These are phyloP conservation scores for Leccinum fibrillosum DNA, from an alignment of 768 basidiomycete genomes.

Conservation along the genomic window DNA sequence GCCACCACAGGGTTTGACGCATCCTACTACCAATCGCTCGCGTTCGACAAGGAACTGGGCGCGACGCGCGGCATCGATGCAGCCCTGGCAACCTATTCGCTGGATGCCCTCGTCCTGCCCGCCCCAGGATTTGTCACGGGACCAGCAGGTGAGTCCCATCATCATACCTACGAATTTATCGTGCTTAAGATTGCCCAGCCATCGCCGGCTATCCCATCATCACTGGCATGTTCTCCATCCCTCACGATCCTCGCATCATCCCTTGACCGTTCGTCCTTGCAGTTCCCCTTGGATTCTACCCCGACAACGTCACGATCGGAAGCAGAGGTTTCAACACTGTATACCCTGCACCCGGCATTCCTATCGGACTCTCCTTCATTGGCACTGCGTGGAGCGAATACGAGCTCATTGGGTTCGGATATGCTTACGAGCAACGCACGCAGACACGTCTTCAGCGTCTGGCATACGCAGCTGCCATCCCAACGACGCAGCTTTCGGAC, in stretches of 20 bases:
- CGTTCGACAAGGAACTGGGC: slow-evolving; percentile 45
- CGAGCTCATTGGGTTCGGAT: slow-evolving; percentile 38
- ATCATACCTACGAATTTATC: background rate
- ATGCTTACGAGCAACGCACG: slow-evolving; percentile 54
- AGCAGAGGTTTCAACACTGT: slow-evolving; percentile 34
- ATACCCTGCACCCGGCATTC: slow-evolving; percentile 36
- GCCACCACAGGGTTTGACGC: slow-evolving; percentile 27
- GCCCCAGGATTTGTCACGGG: slow-evolving; percentile 19
- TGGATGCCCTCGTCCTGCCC: slow-evolving; percentile 53
- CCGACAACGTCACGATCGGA: slow-evolving; percentile 29
- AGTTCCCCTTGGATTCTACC: slow-evolving; percentile 39
- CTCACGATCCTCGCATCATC: background rate
- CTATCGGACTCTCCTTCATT: slow-evolving; percentile 40
- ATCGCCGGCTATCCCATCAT: slow-evolving; percentile 36
- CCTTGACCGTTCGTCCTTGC: background rate
- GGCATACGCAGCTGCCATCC: slow-evolving; percentile 53
- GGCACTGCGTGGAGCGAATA: slow-evolving; percentile 46
- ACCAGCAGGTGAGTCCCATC: slow-evolving; percentile 17
- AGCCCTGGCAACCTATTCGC: slow-evolving; percentile 38
- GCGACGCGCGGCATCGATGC: slow-evolving; percentile 52
- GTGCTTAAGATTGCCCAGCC: slow-evolving; percentile 12
- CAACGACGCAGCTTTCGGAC: slow-evolving; percentile 47
- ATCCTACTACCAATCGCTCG: slow-evolving; percentile 43
- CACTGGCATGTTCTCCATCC: slow-evolving; percentile 20
- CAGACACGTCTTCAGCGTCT: slow-evolving; percentile 45